phyloP scores from a whole-genome alignment of 2,329 filamentous ascomycete species.

The Elsinoe fawcettii region DNA sequence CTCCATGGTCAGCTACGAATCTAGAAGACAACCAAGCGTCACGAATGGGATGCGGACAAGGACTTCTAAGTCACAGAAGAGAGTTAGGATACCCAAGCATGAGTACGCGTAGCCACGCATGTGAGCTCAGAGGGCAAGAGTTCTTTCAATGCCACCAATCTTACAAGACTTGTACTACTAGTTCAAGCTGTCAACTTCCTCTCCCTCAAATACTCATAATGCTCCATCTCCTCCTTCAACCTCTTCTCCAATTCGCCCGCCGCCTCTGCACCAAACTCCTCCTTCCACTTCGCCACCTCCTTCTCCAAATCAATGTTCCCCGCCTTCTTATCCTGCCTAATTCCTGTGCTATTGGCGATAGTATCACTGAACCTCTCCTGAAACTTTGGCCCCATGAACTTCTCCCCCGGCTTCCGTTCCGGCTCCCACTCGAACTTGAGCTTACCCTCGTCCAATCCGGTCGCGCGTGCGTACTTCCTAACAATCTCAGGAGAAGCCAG shows the following conservation, averaged over 20 bases:
- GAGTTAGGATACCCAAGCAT: not conserved
- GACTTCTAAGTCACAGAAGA: not conserved
- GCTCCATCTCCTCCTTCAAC: slow-evolving; percentile 10
- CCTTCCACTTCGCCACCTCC: slow-evolving; percentile 11
- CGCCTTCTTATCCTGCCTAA: slow-evolving; percentile 10
- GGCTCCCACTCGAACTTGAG: slow-evolving; percentile 11
- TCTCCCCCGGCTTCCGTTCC: slow-evolving; percentile 2
- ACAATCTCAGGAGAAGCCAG: not conserved
- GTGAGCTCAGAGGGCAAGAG: not conserved
- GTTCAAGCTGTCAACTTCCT: not conserved
- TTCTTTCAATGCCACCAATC: not conserved
- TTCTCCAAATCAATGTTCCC: slow-evolving; percentile 10
- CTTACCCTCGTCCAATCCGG: not conserved
- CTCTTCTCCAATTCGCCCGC: slow-evolving; percentile 10
- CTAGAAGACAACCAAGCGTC: not conserved
- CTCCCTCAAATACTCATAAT: slow-evolving; percentile 5
- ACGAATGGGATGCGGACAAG: not conserved
- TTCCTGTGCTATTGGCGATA: slow-evolving; percentile 5
- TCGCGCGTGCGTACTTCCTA: not conserved
- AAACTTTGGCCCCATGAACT: slow-evolving; percentile 8
- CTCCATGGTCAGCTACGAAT: too few species aligned
- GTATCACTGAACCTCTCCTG: slow-evolving; percentile 12
- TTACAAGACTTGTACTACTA: not conserved
- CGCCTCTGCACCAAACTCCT: slow-evolving; percentile 8
- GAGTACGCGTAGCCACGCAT: not conserved